These are phyloP conservation scores for Talaromyces stipitatus DNA, from an alignment of 495 filamentous ascomycete genomes.

Conservation along the genomic window DNA sequence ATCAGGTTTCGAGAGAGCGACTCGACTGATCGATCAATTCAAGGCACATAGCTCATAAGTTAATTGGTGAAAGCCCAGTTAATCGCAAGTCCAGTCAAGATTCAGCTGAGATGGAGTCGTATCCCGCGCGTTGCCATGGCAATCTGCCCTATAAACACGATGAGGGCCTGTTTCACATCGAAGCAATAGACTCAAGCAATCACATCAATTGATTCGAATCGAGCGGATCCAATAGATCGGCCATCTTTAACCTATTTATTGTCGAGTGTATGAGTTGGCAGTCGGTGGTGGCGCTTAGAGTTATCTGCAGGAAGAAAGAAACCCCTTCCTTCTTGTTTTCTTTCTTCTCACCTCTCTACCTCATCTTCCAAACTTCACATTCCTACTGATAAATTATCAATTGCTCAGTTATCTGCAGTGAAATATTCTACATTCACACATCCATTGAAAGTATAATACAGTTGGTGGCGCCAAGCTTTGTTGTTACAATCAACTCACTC, in stretches of 20 bases:
- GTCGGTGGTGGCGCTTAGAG: neutral
- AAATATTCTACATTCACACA: too few relatives aligned
- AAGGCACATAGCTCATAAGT: too few relatives aligned
- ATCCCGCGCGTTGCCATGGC: slow-evolving; percentile 34
- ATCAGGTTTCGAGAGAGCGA: neutral
- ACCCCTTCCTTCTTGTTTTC: slow-evolving; percentile 5
- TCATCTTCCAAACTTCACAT: slow-evolving; percentile 2
- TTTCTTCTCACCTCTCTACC: slow-evolving; percentile 2
- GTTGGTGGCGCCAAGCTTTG: too few relatives aligned
- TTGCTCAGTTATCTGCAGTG: too few relatives aligned
- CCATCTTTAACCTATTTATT: neutral
- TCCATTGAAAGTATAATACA: too few relatives aligned
- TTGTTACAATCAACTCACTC: too few relatives aligned
- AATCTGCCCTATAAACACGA: slow-evolving; percentile 33
- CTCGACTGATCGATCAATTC: neutral
- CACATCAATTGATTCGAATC: neutral
- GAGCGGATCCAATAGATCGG: neutral
- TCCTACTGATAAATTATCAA: slow-evolving; percentile 1
- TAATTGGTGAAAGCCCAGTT: too few relatives aligned
- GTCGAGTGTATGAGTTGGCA: neutral
- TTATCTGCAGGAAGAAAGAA: neutral
- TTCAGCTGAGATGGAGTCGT: too few relatives aligned
- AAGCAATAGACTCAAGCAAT: neutral
- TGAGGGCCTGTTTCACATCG: slow-evolving; percentile 12
- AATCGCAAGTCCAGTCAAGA: too few relatives aligned